Evolutionary conservation across 2,329 filamentous ascomycete species (phyloP), one percentile per base, ranked within the genome.

Genomic region (Escovopsis sp.): DNA sequence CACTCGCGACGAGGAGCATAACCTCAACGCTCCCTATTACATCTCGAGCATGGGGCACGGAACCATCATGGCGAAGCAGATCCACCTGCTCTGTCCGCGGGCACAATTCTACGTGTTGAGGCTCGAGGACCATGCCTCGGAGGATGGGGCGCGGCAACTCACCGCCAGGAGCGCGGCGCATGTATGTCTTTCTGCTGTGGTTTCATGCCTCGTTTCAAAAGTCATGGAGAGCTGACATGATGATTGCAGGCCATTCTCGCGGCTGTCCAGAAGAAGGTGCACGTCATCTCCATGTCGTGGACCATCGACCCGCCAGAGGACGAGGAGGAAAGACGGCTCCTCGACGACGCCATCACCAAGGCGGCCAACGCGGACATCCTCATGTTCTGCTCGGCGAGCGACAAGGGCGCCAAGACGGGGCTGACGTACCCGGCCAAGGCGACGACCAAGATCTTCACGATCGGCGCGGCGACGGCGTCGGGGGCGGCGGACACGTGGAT

Each of bases 201-300:
- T 30, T 30, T 30, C 10, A 6, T 30, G 6, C 28, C 28, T 30
- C 28, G 28, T 30, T 30, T 30, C 28, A 6, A 10, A 30, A n/a
- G 28, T n/a, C 18, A 18, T 10, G 15, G 18, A 9, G 3, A 36
- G 12, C 15, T 45, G 23, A 45, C 33, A 18, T 4, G 11, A 15
- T 12, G 18, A 5, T 11, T 39, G 12, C 33, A 60, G 54, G 60
- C 60, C 4, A 53, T 63, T 7, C 41, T 43, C 18, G 56, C 49
- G 23, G 59, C 60, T 1, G 47, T 58, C 2, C 41, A 46, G 12
- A 50, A 53, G 26, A 46, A 51, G 3, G 59, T 62, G 0, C 49
- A 61, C 34, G 57, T 62, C 33, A 63, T 64, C 38, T 61, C 56
- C 38, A 62, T 63, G 55, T 59, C 55, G 2, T 64, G 59, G 60